Conservation (phyloP, 2,329 filamentous ascomycete genomes). For the Aspergillus novofumigatus region DNA sequence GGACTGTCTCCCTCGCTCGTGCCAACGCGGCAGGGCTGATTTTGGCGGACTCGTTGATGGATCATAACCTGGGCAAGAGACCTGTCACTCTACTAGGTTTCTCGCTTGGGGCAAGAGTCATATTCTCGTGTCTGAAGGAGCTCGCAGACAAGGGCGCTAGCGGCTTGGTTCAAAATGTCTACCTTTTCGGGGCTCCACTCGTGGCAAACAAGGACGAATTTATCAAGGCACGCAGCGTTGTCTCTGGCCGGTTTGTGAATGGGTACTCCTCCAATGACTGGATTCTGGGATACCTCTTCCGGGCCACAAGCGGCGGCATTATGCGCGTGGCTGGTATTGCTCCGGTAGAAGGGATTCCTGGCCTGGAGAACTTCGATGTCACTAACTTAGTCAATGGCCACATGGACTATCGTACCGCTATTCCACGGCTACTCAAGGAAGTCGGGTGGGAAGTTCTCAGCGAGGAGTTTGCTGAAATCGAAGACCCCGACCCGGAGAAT, state of each 20-base stretch:
- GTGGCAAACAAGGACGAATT: constrained; percentile 92
- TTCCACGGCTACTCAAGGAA: constrained; percentile 80
- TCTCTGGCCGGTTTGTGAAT: constrained; percentile 90
- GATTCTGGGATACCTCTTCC: constrained; percentile 95
- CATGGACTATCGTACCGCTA: constrained; percentile 92
- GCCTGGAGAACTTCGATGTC: constrained; percentile 84
- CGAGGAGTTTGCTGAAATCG: constrained; percentile 93
- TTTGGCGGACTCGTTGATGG: constrained; percentile 87
- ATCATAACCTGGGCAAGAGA: constrained; percentile 83
- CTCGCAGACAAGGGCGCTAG: constrained; percentile 77
- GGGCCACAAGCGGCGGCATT: constrained; percentile 87
- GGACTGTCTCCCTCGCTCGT: constrained; percentile 91
- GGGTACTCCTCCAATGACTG: constrained; percentile 93
- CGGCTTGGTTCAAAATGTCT: constrained; percentile 90
- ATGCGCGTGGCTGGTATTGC: constrained; percentile 81
- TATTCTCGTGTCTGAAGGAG: constrained; percentile 86
- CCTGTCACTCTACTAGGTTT: constrained; percentile 94
- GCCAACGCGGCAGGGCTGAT: constrained; percentile 87
- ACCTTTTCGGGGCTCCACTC: constrained; percentile 86
- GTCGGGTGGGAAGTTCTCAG: constrained; percentile 89
- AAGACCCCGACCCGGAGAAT: constrained; percentile 94
- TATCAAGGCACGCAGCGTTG: constrained; percentile 71
- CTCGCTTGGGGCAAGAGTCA: constrained; percentile 85
- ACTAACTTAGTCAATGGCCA: constrained; percentile 83
- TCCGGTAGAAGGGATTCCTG: constrained; percentile 68